A percentile compares a stretch with the other conserved stretches of the same genome.
These are phyloP conservation scores for Nothophaeocryptopus gaeumannii DNA, from an alignment of 2,329 filamentous ascomycete genomes.

Conservation along the genomic window DNA sequence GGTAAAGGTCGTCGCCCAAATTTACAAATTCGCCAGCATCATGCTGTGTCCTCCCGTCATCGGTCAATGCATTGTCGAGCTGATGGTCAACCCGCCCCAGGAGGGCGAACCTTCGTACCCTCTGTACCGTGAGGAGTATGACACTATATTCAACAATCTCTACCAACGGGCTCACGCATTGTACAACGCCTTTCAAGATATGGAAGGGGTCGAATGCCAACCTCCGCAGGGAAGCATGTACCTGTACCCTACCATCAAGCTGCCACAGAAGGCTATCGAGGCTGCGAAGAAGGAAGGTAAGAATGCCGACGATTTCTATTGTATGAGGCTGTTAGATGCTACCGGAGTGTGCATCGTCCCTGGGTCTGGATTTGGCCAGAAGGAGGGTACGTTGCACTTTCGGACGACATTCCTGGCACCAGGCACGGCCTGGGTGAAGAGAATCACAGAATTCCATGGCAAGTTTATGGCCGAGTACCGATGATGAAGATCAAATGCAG, in stretches of 20 bases:
- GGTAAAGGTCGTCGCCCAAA: constrained; percentile 75
- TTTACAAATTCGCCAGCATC: constrained; percentile 99
- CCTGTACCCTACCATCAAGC: constrained; percentile 89
- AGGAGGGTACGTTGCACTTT: constrained; percentile 87
- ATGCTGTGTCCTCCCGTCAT: constrained; percentile 93
- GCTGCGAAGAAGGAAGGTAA: constrained; percentile 72
- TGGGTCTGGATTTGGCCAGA: constrained; percentile 91
- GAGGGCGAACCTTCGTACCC: constrained; percentile 78
- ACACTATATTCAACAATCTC: constrained; percentile 74
- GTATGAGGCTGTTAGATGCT: constrained; percentile 81
- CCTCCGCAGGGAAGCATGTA: constrained; percentile 96
- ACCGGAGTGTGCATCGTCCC: constrained; percentile 94
- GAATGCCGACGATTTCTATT: constrained; percentile 88
- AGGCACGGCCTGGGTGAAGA: constrained; percentile 88
- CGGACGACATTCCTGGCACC: constrained; percentile 95
- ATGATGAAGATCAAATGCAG: constrained; percentile 17
- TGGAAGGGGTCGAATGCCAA: constrained; percentile 94
- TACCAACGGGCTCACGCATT: constrained; percentile 77
- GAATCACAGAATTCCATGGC: constrained; percentile 85
- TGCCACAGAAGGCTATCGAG: constrained; percentile 72
- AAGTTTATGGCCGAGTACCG: constrained; percentile 83
- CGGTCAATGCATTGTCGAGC: constrained; percentile 91
- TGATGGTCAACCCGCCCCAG: constrained; percentile 95
- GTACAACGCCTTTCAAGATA: constrained; percentile 84
- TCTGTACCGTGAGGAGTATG: constrained; percentile 82